Conservation (phyloP, 2,329 filamentous ascomycete species). For the Capronia americana region DNA sequence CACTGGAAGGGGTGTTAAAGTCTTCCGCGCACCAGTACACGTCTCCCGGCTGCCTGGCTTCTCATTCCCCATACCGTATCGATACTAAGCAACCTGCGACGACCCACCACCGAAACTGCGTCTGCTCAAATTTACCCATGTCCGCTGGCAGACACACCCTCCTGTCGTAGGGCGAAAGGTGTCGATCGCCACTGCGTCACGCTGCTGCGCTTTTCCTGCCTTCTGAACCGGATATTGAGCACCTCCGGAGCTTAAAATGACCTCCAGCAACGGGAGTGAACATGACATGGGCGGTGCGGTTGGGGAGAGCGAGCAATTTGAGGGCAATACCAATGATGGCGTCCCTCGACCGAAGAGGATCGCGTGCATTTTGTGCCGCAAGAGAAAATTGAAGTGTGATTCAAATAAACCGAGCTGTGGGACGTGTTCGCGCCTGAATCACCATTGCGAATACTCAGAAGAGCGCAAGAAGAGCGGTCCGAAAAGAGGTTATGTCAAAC, state of each 20-base stretch:
- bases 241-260: conserved; percentile 4
- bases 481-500: conserved; percentile 93
- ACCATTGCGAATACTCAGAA: conserved; percentile 90
- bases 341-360: conserved; percentile 87
- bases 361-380: conserved; percentile 91
- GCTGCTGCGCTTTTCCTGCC: neutral
- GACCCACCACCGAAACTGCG: neutral
- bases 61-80: neutral
- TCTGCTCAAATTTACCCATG: conserved; percentile 1
- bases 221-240: neutral
- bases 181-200: neutral
- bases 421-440: conserved; percentile 84
- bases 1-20: neutral
- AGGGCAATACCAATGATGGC: conserved; percentile 25
- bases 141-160: neutral
- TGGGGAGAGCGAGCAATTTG: conserved; percentile 16
- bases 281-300: conserved; percentile 11
- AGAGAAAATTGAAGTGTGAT: conserved; percentile 70
- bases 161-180: neutral
- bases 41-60: neutral
- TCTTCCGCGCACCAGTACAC: neutral
- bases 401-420: conserved; percentile 83
- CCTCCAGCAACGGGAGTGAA: conserved; percentile 22
- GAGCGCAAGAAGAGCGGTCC: conserved; percentile 92
- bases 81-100: neutral